A percentile compares a stretch with the other conserved stretches of the same genome.
Conservation (phyloP, 345 rosid species). For the Kernera saxatilis region DNA sequence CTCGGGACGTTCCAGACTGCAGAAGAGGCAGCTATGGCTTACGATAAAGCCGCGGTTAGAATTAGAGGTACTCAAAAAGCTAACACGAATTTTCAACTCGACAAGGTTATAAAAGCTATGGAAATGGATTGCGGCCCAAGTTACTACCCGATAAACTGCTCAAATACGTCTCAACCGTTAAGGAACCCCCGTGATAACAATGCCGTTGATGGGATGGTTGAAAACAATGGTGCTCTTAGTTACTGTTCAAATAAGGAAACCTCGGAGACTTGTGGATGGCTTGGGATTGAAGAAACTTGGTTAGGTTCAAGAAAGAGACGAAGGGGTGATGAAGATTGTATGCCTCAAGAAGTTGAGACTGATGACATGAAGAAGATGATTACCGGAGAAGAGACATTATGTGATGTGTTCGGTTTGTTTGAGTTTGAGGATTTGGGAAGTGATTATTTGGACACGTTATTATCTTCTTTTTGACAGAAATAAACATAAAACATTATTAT, state of each 20-base stretch:
- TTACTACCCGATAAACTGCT: conserved; percentile 6
- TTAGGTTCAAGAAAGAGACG: conserved; percentile 23
- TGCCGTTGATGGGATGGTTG: background rate
- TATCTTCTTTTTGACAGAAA: conserved; percentile 45
- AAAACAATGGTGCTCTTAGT: background rate
- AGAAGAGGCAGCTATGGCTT: conserved; percentile 89
- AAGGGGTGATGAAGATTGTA: background rate
- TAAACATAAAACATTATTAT: background rate
- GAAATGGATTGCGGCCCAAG: conserved; percentile 15
- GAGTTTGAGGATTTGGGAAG: conserved; percentile 70
- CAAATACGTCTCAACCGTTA: background rate
- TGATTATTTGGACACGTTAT: conserved; percentile 60
- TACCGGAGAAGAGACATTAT: conserved; percentile 11
- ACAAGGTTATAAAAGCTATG: conserved; percentile 43
- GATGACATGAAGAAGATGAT: conserved; percentile 29
- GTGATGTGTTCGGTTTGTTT: conserved; percentile 37
- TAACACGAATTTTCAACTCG: conserved; percentile 62
- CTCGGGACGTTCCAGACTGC: conserved; percentile 85
- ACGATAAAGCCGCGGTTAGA: conserved; percentile 81
- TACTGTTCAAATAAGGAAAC: background rate
- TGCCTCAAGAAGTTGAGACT: conserved; percentile 28
- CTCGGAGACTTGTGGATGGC: background rate
- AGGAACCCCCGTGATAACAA: background rate
- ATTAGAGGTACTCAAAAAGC: conserved; percentile 65
- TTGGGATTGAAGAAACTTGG: conserved; percentile 16